Evolutionary conservation across 768 basidiomycete species (phyloP).

Genomic region (Pleurotus platypus): DNA sequence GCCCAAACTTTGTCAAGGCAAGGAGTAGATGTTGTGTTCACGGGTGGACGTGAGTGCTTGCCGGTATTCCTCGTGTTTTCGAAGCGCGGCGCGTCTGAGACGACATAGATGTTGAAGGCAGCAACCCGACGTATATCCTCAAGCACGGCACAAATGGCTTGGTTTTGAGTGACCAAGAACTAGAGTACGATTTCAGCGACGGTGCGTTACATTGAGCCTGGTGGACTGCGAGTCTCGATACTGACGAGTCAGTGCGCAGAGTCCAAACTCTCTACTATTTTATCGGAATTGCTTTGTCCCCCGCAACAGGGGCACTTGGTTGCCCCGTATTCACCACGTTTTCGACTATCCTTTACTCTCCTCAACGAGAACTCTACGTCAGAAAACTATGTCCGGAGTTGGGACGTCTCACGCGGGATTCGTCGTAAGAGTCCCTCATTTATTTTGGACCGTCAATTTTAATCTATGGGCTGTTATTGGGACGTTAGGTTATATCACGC

Average conservation of each 20-base stretch:
- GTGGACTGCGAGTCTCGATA: not conserved
- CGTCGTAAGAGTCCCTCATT: constrained; percentile 42
- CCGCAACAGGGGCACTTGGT: constrained; percentile 41
- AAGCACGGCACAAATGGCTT: constrained; percentile 12
- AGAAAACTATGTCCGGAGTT: constrained; percentile 54
- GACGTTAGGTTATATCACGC: constrained; percentile 60
- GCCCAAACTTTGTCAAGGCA: constrained; percentile 28
- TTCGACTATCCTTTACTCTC: constrained; percentile 88
- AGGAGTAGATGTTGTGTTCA: constrained; percentile 31
- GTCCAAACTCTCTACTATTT: constrained; percentile 22
- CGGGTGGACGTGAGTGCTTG: too few relatives aligned
- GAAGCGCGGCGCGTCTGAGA: too few relatives aligned
- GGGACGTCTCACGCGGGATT: constrained; percentile 72
- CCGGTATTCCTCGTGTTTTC: too few relatives aligned
- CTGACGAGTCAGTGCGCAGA: constrained; percentile 2
- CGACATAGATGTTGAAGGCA: too few relatives aligned
- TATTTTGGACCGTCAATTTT: too few relatives aligned
- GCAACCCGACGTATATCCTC: constrained; percentile 18
- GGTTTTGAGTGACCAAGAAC: constrained; percentile 21
- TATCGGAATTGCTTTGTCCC: constrained; percentile 35
- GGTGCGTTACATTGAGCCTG: not conserved
- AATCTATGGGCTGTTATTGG: too few relatives aligned
- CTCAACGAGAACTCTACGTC: constrained; percentile 85
- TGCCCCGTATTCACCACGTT: constrained; percentile 76
- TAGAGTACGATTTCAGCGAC: constrained; percentile 25